Conservation (phyloP, 169 alveolate species). For the Plasmodium vinckei region DNA sequence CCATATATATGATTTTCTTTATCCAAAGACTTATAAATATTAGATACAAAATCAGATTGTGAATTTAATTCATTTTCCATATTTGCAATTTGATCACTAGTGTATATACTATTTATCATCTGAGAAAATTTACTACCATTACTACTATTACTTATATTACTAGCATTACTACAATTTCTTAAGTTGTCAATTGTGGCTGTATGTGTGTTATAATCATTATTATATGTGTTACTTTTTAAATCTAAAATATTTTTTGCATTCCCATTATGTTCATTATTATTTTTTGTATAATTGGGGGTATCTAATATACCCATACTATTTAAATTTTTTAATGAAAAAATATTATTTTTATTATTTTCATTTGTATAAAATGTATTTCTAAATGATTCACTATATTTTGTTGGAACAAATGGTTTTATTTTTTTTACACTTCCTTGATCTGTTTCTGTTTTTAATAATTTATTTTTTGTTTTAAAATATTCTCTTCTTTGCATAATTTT, state of each 20-base stretch:
- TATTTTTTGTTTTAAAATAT: conserved; percentile 49
- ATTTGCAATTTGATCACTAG: not conserved
- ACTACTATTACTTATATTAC: not conserved
- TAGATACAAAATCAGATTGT: conserved; percentile 44
- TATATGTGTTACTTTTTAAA: not conserved
- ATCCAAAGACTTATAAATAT: conserved; percentile 25
- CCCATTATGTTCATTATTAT: not conserved
- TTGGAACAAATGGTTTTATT: conserved; percentile 68
- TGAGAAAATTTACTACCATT: not conserved
- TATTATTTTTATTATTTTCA: conserved; percentile 56
- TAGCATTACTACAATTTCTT: not conserved
- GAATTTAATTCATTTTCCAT: conserved; percentile 53
- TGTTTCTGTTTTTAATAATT: conserved; percentile 6
- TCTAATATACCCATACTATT: conserved; percentile 15
- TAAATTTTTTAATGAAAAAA: conserved; percentile 39
- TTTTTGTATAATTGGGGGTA: not conserved
- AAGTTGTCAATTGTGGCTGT: not conserved
- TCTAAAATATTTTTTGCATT: not conserved
- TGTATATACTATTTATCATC: not conserved
- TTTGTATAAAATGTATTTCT: conserved; percentile 73
- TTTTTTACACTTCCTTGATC: conserved; percentile 12
- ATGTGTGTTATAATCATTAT: not conserved
- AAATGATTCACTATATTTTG: conserved; percentile 68
- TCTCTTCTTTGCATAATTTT: conserved; percentile 75
- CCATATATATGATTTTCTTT: conserved; percentile 36